Evolutionary conservation across 140 eudicot genomes (phyloP).

Genomic region (Ambrosia hybrid): DNA sequence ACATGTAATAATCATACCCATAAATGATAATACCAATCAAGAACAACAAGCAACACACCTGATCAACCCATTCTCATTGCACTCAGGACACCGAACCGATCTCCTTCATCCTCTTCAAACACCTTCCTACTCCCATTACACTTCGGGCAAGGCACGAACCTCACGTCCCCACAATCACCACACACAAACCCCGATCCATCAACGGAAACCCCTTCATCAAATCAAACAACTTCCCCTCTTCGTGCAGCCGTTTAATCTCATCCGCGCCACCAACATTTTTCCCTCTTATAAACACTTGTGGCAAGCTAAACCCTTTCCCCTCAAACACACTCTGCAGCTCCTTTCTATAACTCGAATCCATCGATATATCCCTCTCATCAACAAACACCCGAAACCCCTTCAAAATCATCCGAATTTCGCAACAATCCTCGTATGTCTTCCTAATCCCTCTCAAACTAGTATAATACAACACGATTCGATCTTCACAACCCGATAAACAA

Average conservation of each 20-base stretch:
- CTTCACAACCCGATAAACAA: too few relatives aligned
- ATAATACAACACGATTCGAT: too few relatives aligned
- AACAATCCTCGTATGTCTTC: constrained; percentile 72
- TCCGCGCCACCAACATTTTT: constrained; percentile 77
- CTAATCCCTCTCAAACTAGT: too few relatives aligned
- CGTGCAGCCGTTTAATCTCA: constrained; percentile 79
- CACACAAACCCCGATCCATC: constrained; percentile 58
- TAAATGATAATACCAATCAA: constrained; percentile 31
- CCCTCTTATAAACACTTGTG: constrained; percentile 72
- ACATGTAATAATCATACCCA: not conserved
- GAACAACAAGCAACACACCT: constrained; percentile 60
- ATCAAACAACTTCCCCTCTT: constrained; percentile 60
- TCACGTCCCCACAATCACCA: constrained; percentile 81
- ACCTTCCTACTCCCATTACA: constrained; percentile 91
- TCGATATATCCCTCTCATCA: constrained; percentile 85
- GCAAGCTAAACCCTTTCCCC: constrained; percentile 65
- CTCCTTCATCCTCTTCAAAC: constrained; percentile 63
- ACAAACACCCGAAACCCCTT: constrained; percentile 75
- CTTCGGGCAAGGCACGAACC: constrained; percentile 74
- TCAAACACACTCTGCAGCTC: constrained; percentile 68
- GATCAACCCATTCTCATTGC: constrained; percentile 94
- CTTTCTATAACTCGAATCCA: constrained; percentile 74
- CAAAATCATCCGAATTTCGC: constrained; percentile 65
- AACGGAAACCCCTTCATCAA: constrained; percentile 62
- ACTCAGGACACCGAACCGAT: constrained; percentile 58